Conservation (phyloP, 176 grass and related monocot species). For the Dactylis glomerata region DNA sequence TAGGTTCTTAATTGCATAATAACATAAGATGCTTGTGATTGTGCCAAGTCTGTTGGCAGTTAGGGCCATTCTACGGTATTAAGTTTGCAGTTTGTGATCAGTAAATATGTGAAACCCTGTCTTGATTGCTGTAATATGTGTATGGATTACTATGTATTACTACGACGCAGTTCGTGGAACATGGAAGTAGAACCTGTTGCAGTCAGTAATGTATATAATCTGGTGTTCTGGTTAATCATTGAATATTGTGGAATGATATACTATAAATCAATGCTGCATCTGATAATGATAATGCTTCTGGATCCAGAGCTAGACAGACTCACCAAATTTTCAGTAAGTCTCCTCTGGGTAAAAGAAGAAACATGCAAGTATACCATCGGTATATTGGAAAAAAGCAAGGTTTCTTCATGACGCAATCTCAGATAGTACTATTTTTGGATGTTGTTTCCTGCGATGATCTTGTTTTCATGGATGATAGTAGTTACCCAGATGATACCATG, state of each 20-base stretch:
- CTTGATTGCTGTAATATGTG: neutral
- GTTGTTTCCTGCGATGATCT: no score
- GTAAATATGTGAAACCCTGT: constrained; percentile 8
- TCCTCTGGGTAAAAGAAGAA: neutral
- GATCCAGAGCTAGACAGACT: neutral
- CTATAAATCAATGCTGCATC: neutral
- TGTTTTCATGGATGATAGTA: no score
- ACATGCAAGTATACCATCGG: neutral
- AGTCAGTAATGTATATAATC: neutral
- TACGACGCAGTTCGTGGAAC: neutral
- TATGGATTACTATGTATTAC: constrained; percentile 1
- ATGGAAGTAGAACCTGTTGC: neutral
- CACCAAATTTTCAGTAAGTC: neutral
- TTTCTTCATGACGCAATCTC: neutral
- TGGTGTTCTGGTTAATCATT: neutral
- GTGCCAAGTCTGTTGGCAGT: neutral
- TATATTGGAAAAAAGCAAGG: neutral
- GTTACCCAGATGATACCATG: no score
- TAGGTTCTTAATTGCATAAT: constrained; percentile 16
- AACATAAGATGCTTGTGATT: constrained; percentile 8
- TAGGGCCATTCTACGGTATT: neutral
- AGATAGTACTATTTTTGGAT: neutral
- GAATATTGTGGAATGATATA: neutral
- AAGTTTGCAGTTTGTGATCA: neutral
- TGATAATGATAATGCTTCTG: neutral